Evolutionary conservation across 2,329 filamentous ascomycete genomes (phyloP).

Genomic region (Colletotrichum cuscutae): DNA sequence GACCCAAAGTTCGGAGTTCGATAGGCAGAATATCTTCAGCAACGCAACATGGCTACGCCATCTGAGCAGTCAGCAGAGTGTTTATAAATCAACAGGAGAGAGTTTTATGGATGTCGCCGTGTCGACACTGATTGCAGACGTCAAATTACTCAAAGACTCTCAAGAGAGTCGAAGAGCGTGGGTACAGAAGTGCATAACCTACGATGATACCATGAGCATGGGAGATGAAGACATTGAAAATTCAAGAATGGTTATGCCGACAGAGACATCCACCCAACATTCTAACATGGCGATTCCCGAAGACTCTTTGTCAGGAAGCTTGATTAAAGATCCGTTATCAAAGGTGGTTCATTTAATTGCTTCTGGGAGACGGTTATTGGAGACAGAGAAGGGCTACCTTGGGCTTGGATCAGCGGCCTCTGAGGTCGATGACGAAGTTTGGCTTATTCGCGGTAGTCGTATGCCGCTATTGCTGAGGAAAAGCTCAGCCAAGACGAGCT

Average conservation of each 20-base stretch:
- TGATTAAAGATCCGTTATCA: background rate
- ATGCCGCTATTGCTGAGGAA: slow-evolving; percentile 14
- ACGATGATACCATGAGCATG: background rate
- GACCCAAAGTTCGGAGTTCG: background rate
- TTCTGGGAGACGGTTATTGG: background rate
- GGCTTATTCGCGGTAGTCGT: slow-evolving; percentile 12
- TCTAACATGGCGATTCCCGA: background rate
- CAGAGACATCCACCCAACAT: background rate
- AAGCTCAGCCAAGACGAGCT: background rate
- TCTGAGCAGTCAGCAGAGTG: background rate
- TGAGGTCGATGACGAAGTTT: slow-evolving; percentile 6
- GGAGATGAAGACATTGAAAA: background rate
- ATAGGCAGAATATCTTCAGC: background rate
- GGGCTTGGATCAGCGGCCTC: background rate
- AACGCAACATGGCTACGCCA: slow-evolving; percentile 8
- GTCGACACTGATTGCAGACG: slow-evolving; percentile 9
- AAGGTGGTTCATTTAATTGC: slow-evolving; percentile 8
- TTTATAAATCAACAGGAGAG: background rate
- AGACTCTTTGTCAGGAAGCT: background rate
- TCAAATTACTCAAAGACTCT: background rate
- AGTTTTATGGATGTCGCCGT: background rate
- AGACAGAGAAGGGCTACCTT: background rate
- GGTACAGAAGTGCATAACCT: slow-evolving; percentile 6
- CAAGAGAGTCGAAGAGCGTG: background rate
- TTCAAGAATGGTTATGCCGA: background rate